These are phyloP conservation scores for Eremomyces bilateralis DNA, from an alignment of 495 filamentous ascomycete species.

Conservation along the genomic window DNA sequence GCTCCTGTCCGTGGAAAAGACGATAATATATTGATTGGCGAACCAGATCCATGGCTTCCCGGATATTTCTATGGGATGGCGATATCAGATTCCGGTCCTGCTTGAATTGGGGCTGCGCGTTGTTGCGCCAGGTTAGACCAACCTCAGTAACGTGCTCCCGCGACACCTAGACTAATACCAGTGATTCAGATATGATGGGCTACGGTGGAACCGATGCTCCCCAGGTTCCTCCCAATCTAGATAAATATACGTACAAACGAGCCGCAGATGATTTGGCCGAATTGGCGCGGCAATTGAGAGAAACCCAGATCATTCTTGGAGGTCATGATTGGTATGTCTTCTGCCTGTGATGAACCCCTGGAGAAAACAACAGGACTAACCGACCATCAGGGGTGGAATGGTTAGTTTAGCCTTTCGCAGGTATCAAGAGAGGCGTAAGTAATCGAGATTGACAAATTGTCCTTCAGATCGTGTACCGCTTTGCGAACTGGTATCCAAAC, in stretches of 20 bases:
- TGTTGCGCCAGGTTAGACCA: constrained; percentile 60
- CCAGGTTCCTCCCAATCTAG: constrained; percentile 25
- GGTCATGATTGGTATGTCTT: constrained; percentile 85
- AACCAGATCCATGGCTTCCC: constrained; percentile 45
- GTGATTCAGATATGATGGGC: too few species aligned
- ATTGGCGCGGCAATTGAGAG: constrained; percentile 35
- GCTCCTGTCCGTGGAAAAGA: neutral
- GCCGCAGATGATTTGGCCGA: constrained; percentile 48
- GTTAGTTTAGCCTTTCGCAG: too few species aligned
- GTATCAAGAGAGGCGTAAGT: constrained; percentile 22
- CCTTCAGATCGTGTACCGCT: constrained; percentile 29
- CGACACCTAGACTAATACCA: too few species aligned
- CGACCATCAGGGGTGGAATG: too few species aligned
- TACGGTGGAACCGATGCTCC: too few species aligned
- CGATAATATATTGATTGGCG: too few species aligned
- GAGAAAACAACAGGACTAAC: too few species aligned
- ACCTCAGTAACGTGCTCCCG: neutral
- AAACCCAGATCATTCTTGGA: constrained; percentile 42
- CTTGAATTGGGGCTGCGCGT: constrained; percentile 43
- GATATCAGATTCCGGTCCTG: constrained; percentile 65
- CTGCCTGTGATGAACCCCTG: too few species aligned
- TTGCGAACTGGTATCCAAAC: constrained; percentile 47
- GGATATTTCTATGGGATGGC: constrained; percentile 52
- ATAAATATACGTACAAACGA: constrained; percentile 44
- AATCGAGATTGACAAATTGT: too few species aligned